Evolutionary conservation across 805 yeast genomes (phyloP).

Genomic region (Candida tibetensis): DNA sequence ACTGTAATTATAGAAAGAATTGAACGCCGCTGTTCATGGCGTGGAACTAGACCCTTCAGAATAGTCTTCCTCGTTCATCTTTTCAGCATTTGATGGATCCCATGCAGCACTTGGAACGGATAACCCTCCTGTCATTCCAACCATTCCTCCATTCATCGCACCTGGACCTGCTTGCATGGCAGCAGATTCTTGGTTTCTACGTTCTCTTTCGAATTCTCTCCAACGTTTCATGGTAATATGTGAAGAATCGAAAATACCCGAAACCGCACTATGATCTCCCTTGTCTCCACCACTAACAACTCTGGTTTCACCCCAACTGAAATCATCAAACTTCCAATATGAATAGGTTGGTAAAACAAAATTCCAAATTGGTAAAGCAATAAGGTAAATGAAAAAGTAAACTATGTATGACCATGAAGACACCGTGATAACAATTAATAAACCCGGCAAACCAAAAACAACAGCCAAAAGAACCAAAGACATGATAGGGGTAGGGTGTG

Average conservation of each 20-base stretch:
- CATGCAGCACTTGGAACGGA: conserved; percentile 43
- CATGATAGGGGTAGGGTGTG: conserved; percentile 72
- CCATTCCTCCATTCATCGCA: not conserved
- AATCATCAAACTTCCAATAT: conserved; percentile 94
- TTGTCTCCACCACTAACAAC: conserved; percentile 67
- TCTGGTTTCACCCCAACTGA: conserved; percentile 95
- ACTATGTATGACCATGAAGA: conserved; percentile 66
- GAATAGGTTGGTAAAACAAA: conserved; percentile 83
- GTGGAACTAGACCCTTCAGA: conserved; percentile 20
- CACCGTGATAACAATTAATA: conserved; percentile 76
- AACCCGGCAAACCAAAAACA: conserved; percentile 83
- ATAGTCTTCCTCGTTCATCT: conserved; percentile 21
- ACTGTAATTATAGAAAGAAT: too few relatives aligned
- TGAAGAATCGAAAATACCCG: conserved; percentile 89
- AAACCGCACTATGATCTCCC: conserved; percentile 62
- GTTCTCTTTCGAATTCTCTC: conserved; percentile 86
- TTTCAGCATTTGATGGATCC: conserved; percentile 39
- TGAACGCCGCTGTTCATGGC: too few relatives aligned
- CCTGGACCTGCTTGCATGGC: conserved; percentile 6
- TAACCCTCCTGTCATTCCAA: conserved; percentile 10
- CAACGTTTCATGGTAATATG: conserved; percentile 88
- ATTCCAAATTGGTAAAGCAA: conserved; percentile 93
- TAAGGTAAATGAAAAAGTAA: conserved; percentile 76
- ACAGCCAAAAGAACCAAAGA: conserved; percentile 73
- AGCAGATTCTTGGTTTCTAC: conserved; percentile 34